Evolutionary conservation across 1,284 basidiomycete genomes (phyloP), one percentile per base, ranked within the genome.

Genomic region (Malassezia psittaci): DNA sequence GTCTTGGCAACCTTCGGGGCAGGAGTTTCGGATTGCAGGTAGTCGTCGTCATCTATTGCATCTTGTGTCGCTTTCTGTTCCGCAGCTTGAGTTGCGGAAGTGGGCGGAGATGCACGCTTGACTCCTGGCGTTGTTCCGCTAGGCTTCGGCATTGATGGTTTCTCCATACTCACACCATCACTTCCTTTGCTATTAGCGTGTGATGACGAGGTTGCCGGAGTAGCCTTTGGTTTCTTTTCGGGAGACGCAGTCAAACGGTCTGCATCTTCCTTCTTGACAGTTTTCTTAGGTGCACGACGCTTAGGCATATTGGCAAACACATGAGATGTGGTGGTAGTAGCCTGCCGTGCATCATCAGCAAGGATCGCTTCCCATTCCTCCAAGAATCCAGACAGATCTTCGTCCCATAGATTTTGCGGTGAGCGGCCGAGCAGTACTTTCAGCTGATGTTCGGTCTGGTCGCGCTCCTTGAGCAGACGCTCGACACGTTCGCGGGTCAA

Each of bases 401-500:
- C 79, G 68, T 88, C 87, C 94, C 94, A 99, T 61, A 99, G 79
- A 65, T 87, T 83, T 63, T 84, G 83, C 0, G 90, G 88, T 1
- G 83, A 83, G 55, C 85, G 83, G 65, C 85, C 83, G 37, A 96
- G 83, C 39, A 98, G 79, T 8, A 76, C 78, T 35, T 90, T 79
- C 39, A 98, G 80, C 75, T 96, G 90, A 3, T 76, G 71, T 76
- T 96, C 89, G 77, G 93, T 94, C 56, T 83, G 82, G 45, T 82
- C 82, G 2, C 86, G 85, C 79, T 91, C 87, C 64, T 83, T 80
- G 33, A 84, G 78, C 7, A 98, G 81, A 78, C 83, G 90, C 56
- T 86, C 86, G 60, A 87, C 90, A 85, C 90, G 93, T 77, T 98
- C 93, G 65, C 82, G 84, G 1, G 94, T 98, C 78, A 98, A 79